These are phyloP conservation scores for Cladophialophora yegresii DNA, from an alignment of 2,329 filamentous ascomycete species.

Conservation along the genomic window DNA sequence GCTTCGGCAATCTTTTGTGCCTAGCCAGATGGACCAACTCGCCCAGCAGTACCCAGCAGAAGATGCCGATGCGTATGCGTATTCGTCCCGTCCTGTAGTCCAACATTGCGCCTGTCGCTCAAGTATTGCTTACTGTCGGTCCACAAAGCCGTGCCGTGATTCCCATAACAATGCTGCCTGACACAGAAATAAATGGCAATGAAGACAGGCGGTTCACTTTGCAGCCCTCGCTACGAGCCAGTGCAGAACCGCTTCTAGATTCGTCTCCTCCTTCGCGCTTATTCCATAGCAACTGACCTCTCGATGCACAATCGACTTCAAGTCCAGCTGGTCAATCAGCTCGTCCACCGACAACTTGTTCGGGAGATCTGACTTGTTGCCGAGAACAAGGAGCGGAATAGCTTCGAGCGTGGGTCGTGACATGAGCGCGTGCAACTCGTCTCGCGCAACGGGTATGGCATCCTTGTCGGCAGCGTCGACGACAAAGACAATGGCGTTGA, in stretches of 20 bases:
- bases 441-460: slow-evolving; percentile 78
- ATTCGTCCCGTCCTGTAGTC: slow-evolving; percentile 3
- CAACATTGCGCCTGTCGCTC: slow-evolving; percentile 8
- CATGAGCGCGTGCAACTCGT: slow-evolving; percentile 89
- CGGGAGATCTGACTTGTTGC: slow-evolving; percentile 96
- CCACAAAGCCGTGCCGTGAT: neutral
- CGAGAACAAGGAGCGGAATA: slow-evolving; percentile 89
- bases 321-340: slow-evolving; percentile 85
- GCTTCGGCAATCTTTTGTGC: neutral
- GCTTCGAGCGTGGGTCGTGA: slow-evolving; percentile 79
- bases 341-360: slow-evolving; percentile 91
- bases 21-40: neutral
- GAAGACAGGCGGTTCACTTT: neutral
- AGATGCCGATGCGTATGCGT: slow-evolving; percentile 9
- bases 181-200: neutral
- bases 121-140: neutral
- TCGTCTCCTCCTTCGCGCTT: slow-evolving; percentile 97
- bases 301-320: slow-evolving; percentile 84
- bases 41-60: neutral
- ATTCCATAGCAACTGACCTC: slow-evolving; percentile 99
- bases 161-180: neutral
- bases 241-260: slow-evolving; percentile 92
- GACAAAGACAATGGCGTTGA: slow-evolving; percentile 98
- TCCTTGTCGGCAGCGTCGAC: slow-evolving; percentile 89
- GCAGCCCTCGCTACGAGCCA: slow-evolving; percentile 68